phyloP scores from a whole-genome alignment of 2,329 filamentous ascomycete species.

The Aspergillus fumigatiaffinis region DNA sequence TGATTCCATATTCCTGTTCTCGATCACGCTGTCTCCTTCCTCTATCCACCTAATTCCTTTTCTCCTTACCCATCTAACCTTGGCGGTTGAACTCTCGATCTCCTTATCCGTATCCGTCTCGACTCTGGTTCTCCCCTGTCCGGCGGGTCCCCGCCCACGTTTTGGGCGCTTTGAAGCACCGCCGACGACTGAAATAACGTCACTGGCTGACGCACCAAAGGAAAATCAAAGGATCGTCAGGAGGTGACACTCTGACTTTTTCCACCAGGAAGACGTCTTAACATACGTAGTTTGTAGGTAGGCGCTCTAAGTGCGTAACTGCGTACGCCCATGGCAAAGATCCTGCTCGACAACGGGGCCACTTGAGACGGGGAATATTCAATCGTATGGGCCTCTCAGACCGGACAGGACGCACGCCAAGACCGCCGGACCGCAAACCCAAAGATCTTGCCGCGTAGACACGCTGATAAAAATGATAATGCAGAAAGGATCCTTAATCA shows the following conservation, averaged over 20 bases:
- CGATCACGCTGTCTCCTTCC: not conserved
- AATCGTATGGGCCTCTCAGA: conserved; percentile 2
- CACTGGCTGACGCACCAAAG: conserved; percentile 24
- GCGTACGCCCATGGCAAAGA: not conserved
- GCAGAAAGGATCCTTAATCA: not conserved
- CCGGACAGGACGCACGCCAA: conserved; percentile 18
- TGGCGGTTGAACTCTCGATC: not conserved
- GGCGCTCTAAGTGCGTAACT: not conserved
- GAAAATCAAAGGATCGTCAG: conserved; percentile 22
- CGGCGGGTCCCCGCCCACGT: conserved; percentile 1
- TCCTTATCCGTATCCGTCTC: not conserved
- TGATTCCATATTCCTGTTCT: not conserved
- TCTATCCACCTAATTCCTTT: not conserved
- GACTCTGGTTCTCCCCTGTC: not conserved
- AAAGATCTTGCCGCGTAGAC: conserved; percentile 17
- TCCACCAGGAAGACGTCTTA: not conserved
- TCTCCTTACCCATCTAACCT: not conserved
- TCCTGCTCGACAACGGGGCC: conserved; percentile 1
- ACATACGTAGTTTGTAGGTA: not conserved
- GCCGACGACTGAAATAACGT: conserved; percentile 10
- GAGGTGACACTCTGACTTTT: conserved; percentile 5
- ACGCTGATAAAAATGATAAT: not conserved
- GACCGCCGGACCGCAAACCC: conserved; percentile 10
- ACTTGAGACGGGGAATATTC: conserved; percentile 3
- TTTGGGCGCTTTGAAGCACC: conserved; percentile 1